Conservation (phyloP, 495 filamentous ascomycete species). For the Thermochaetoides thermophila region DNA sequence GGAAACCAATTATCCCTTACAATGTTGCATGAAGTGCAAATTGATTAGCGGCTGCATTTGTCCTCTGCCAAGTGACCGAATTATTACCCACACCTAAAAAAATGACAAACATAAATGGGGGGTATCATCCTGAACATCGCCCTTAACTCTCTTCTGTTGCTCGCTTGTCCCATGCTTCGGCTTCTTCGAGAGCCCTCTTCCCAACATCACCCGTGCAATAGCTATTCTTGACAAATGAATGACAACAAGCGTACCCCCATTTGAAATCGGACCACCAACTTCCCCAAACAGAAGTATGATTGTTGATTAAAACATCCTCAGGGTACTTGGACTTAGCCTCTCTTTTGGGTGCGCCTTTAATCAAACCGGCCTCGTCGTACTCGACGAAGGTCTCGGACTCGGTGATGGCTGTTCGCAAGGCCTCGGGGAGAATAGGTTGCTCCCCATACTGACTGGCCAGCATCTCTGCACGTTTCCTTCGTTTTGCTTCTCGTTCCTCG, state of each 20-base stretch:
- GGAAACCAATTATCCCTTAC: neutral
- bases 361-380: slow-evolving; percentile 75
- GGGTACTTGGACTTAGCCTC: slow-evolving; percentile 74
- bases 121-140: slow-evolving; percentile 15
- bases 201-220: slow-evolving; percentile 91
- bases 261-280: slow-evolving; percentile 93
- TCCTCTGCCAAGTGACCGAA: neutral
- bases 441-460: slow-evolving; percentile 79
- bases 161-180: slow-evolving; percentile 15
- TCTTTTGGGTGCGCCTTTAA: slow-evolving; percentile 75
- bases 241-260: slow-evolving; percentile 98
- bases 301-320: slow-evolving; percentile 78
- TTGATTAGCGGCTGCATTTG: neutral
- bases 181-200: slow-evolving; percentile 36
- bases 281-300: slow-evolving; percentile 87
- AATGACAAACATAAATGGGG: slow-evolving; percentile 2
- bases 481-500: slow-evolving; percentile 54
- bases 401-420: slow-evolving; percentile 51
- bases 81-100: too few species aligned
- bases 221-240: slow-evolving; percentile 82
- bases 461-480: slow-evolving; percentile 49
- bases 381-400: slow-evolving; percentile 86
- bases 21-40: too few species aligned
- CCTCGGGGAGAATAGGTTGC: slow-evolving; percentile 46
- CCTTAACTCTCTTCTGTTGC: neutral